These are phyloP conservation scores for Geotrichum siamense DNA, from an alignment of 1,139 yeast genomes.

Conservation along the genomic window DNA sequence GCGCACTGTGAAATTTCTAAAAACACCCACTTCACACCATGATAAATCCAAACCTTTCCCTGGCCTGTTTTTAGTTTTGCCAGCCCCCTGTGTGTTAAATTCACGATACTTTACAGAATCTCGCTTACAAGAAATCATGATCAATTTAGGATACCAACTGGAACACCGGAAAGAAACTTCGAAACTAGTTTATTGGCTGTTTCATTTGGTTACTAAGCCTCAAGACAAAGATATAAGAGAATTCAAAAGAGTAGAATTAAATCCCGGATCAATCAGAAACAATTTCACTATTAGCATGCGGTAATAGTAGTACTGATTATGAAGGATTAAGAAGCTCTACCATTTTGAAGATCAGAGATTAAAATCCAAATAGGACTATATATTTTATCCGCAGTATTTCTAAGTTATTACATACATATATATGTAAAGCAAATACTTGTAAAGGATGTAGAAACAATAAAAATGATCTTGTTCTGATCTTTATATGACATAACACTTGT, in stretches of 20 bases:
- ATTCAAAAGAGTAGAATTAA: slow-evolving; percentile 24
- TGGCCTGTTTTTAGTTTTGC: slow-evolving; percentile 68
- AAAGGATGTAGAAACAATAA: too few relatives aligned
- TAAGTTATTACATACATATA: too few relatives aligned
- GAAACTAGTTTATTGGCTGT: slow-evolving; percentile 76
- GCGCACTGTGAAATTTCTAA: slow-evolving; percentile 53
- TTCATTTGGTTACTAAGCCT: slow-evolving; percentile 11
- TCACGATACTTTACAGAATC: slow-evolving; percentile 65
- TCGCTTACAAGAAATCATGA: slow-evolving; percentile 44
- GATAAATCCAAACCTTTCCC: slow-evolving; percentile 21
- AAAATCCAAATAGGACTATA: too few relatives aligned
- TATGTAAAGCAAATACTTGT: too few relatives aligned
- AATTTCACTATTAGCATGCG: slow-evolving; percentile 24
- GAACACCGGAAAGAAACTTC: slow-evolving; percentile 50
- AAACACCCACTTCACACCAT: slow-evolving; percentile 23
- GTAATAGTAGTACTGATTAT: neutral
- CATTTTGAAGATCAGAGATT: too few relatives aligned
- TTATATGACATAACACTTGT: too few relatives aligned
- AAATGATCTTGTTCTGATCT: too few relatives aligned
- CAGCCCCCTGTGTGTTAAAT: slow-evolving; percentile 76
- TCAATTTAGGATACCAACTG: slow-evolving; percentile 49
- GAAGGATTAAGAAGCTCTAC: too few relatives aligned
- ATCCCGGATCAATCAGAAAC: slow-evolving; percentile 27
- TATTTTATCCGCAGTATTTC: too few relatives aligned
- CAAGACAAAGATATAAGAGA: slow-evolving; percentile 8